These are phyloP conservation scores for Cupressus sempervirens DNA, from an alignment of 75 land plant species.

Conservation along the genomic window DNA sequence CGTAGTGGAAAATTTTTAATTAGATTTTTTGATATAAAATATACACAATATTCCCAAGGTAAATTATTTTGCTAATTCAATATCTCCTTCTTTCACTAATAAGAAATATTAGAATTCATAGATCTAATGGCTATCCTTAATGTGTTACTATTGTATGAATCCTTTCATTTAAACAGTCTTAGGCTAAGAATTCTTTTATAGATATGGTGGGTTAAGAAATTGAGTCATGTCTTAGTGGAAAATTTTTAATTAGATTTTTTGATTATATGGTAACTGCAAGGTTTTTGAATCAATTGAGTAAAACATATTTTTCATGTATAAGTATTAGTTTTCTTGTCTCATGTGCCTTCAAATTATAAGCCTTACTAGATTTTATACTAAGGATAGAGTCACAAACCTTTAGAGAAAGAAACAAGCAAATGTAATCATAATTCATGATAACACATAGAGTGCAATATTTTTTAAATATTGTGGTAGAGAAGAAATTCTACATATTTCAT, in stretches of 20 bases:
- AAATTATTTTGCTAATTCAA: not conserved
- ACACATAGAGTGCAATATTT: not conserved
- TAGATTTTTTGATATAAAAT: not conserved
- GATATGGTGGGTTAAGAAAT: not conserved
- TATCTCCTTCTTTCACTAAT: not conserved
- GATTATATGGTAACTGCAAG: not conserved
- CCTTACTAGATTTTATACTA: no score
- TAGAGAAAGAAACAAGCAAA: not conserved
- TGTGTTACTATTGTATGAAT: not conserved
- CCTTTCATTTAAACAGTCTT: not conserved
- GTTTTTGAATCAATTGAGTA: not conserved
- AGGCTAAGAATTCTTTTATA: not conserved
- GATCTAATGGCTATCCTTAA: not conserved
- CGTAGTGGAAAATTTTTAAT: not conserved
- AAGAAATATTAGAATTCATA: no score
- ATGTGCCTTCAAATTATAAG: no score
- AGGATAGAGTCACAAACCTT: no score
- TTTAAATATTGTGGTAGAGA: not conserved
- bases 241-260: not conserved
- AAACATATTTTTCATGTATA: not conserved
- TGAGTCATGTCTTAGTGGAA: not conserved
- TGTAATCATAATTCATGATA: no score
- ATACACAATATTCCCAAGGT: slow-evolving; percentile 31
- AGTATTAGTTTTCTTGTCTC: not conserved
- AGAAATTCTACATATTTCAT: not conserved